Evolutionary conservation across 176 grass and related monocot species (phyloP).

Genomic region (Raddia guianensis): DNA sequence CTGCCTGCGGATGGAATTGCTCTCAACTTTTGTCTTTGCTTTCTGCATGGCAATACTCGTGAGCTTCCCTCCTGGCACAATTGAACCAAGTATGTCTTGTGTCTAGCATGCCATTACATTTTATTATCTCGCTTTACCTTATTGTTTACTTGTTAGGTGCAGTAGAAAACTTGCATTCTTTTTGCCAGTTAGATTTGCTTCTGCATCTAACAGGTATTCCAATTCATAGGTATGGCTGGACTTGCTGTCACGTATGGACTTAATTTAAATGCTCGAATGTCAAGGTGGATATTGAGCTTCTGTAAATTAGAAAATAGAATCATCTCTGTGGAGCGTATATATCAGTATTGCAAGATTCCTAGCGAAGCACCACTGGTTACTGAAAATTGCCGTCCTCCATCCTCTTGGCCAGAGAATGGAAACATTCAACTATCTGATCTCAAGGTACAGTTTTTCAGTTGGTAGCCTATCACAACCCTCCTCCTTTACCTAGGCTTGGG

Average conservation of each 20-base stretch:
- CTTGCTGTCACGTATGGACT: constrained; percentile 93
- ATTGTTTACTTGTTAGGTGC: constrained; percentile 3
- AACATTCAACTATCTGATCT: constrained; percentile 90
- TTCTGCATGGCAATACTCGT: constrained; percentile 98
- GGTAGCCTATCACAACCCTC: background rate
- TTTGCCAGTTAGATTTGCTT: constrained; percentile 1
- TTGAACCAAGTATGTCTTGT: constrained; percentile 90
- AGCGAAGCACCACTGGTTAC: constrained; percentile 78
- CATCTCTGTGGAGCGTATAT: constrained; percentile 96
- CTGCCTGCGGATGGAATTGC: constrained; percentile 92
- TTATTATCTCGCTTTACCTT: background rate
- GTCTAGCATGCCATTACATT: constrained; percentile 3
- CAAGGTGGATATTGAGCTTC: constrained; percentile 98
- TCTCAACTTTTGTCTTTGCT: constrained; percentile 94
- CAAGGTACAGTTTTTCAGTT: constrained; percentile 53
- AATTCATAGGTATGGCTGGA: constrained; percentile 89
- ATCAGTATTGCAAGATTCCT: constrained; percentile 91
- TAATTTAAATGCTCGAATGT: constrained; percentile 94
- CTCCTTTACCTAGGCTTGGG: too few species aligned
- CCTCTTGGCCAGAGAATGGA: constrained; percentile 77
- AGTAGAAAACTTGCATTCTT: constrained; percentile 4
- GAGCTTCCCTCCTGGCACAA: constrained; percentile 94
- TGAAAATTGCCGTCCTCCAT: constrained; percentile 55
- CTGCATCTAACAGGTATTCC: constrained; percentile 29
- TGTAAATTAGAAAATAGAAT: constrained; percentile 98